These are phyloP conservation scores for Cubamyces sp. DNA, from an alignment of 768 basidiomycete genomes.

Conservation along the genomic window DNA sequence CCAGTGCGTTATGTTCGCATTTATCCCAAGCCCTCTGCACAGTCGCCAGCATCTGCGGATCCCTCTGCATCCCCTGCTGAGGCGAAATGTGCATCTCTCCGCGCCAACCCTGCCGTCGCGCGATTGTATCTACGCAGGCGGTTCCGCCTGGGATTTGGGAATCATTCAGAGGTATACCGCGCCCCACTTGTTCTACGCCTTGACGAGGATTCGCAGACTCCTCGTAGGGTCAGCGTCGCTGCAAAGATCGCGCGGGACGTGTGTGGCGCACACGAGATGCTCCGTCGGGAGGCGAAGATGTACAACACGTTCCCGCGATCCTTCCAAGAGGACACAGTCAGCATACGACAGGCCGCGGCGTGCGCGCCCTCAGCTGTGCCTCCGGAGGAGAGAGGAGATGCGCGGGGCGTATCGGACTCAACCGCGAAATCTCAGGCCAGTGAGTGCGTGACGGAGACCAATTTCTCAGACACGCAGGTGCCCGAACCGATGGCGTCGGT, in stretches of 20 bases:
- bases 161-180: slow-evolving; percentile 54
- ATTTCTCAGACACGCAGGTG: no score
- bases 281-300: slow-evolving; percentile 41
- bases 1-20: slow-evolving; percentile 14
- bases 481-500: no score
- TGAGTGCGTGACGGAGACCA: no score
- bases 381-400: neutral
- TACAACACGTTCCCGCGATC: slow-evolving; percentile 48
- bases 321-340: slow-evolving; percentile 49
- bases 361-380: neutral
- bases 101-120: slow-evolving; percentile 24
- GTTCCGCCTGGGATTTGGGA: slow-evolving; percentile 42
- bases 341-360: neutral
- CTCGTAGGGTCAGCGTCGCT: slow-evolving; percentile 22
- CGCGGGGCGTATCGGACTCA: no score
- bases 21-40: neutral
- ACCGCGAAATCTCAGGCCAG: no score
- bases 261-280: slow-evolving; percentile 12
- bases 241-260: slow-evolving; percentile 22
- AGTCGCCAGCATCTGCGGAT: no score
- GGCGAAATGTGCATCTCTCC: no score
- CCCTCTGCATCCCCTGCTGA: no score
- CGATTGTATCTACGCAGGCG: slow-evolving; percentile 53
- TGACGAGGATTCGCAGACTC: slow-evolving; percentile 9
- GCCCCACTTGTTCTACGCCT: slow-evolving; percentile 53